Percentiles rank a stretch among this genome's conserved stretches.
phyloP scores from a whole-genome alignment of 1,139 yeast species.

The Saccharomycopsis hybrid region DNA sequence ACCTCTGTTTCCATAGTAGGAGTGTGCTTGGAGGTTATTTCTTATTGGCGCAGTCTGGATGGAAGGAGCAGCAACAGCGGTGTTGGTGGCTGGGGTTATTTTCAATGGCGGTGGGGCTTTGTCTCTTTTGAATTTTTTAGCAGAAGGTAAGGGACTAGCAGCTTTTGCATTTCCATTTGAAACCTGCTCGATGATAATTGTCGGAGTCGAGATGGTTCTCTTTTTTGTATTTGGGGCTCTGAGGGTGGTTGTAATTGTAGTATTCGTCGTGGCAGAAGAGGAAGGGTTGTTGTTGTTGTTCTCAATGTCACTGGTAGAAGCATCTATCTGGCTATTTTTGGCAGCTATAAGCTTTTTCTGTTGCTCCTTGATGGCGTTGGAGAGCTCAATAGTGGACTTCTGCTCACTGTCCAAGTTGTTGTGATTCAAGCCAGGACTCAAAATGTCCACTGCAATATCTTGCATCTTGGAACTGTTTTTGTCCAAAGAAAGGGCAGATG shows the following conservation, averaged over 20 bases:
- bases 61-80: slow-evolving; percentile 27
- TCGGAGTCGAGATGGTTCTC: slow-evolving; percentile 16
- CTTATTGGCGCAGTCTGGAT: slow-evolving; percentile 43
- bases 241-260: slow-evolving; percentile 12
- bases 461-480: slow-evolving; percentile 22
- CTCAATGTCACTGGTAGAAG: too few relatives aligned
- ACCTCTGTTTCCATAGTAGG: background rate
- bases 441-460: slow-evolving; percentile 26
- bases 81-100: slow-evolving; percentile 23
- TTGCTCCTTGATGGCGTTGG: slow-evolving; percentile 43
- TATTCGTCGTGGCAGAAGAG: background rate
- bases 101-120: slow-evolving; percentile 43
- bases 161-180: slow-evolving; percentile 3
- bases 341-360: slow-evolving; percentile 43
- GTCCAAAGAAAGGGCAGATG: slow-evolving; percentile 18
- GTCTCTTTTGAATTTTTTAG: slow-evolving; percentile 39
- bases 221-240: slow-evolving; percentile 16
- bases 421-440: slow-evolving; percentile 37
- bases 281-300: too few relatives aligned
- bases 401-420: slow-evolving; percentile 41
- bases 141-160: slow-evolving; percentile 25
- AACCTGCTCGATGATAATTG: slow-evolving; percentile 20
- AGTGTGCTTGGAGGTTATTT: slow-evolving; percentile 11
- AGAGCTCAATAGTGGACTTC: slow-evolving; percentile 40
- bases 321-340: slow-evolving; percentile 25